Evolutionary conservation across 768 basidiomycete genomes (phyloP).

Genomic region (Suillus sp.): DNA sequence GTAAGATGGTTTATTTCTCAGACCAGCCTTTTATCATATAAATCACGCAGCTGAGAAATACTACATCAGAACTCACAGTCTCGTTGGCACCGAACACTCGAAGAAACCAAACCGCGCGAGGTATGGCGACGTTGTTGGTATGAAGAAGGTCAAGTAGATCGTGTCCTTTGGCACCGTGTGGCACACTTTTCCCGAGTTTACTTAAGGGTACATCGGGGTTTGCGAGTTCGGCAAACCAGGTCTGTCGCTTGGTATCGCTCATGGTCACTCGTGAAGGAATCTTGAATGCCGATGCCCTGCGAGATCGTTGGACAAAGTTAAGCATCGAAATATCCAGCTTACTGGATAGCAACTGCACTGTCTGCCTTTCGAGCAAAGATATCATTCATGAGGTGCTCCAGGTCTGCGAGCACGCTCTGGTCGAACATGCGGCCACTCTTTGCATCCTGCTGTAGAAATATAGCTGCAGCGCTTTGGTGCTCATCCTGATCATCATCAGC

Average conservation of each 20-base stretch:
- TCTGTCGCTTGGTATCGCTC: slow-evolving; percentile 74
- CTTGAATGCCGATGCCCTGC: slow-evolving; percentile 64
- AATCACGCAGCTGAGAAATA: slow-evolving; percentile 4
- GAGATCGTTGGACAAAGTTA: slow-evolving; percentile 4
- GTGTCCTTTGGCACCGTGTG: slow-evolving; percentile 83
- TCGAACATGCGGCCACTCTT: slow-evolving; percentile 51
- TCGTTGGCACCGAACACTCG: slow-evolving; percentile 88
- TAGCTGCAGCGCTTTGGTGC: slow-evolving; percentile 18
- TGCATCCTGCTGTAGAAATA: slow-evolving; percentile 18
- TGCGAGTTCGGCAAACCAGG: slow-evolving; percentile 84
- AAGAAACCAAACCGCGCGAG: slow-evolving; percentile 86
- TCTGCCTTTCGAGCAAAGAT: slow-evolving; percentile 68
- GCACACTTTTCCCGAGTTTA: slow-evolving; percentile 83
- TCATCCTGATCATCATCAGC: slow-evolving; percentile 26
- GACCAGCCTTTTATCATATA: slow-evolving; percentile 52
- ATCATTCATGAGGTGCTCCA: slow-evolving; percentile 78
- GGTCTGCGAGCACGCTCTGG: slow-evolving; percentile 52
- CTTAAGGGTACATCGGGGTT: slow-evolving; percentile 78
- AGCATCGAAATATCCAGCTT: slow-evolving; percentile 29
- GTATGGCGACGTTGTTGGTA: slow-evolving; percentile 71
- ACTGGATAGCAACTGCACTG: slow-evolving; percentile 63
- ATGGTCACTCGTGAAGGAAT: slow-evolving; percentile 82
- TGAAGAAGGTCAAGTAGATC: slow-evolving; percentile 82
- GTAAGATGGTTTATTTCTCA: slow-evolving; percentile 78
- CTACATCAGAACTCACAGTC: slow-evolving; percentile 50